Base-by-base conservation (phyloP, 2,329 filamentous ascomycete species). In the Alternaria solani region DNA sequence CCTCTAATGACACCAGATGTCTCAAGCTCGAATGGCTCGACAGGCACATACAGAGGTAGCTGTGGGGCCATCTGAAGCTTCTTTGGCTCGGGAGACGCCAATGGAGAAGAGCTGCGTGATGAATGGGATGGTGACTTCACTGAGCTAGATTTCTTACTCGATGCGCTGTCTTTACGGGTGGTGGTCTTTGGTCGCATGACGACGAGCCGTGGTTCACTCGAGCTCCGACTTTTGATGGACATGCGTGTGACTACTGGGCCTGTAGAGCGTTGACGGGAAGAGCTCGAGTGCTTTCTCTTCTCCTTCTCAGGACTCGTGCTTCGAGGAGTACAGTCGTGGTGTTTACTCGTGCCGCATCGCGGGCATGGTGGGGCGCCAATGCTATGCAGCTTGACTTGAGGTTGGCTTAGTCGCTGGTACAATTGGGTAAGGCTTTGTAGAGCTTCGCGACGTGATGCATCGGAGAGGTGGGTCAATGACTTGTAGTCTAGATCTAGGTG, bases 401-500 rank as follows among this genome's bases (percentile, higher is more conserved):
- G 77, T 36, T 76, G 74, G 39, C 76, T 78, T 49, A 81, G 58
- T 43, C 80, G 75, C 28, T 73, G 67, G 59, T 75, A 79, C 8
- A 83, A 74, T 55, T 79, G 73, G 30, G 76, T 76, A 51, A 83
- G 71, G 16, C 79, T 77, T 12, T 74, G 69, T 47, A 83, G 70
- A 18, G 81, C 81, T 44, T 83, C 81, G n/a, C 71, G 59, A n/a
- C 82, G 69, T 14, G 81, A 81, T 7, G 68, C 64, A 53, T 84
- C 81, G n/a, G 81, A 82, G 26, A 83, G 68, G 51, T 72, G 74
- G n/a, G 78, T 82, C 46, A 84, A 65, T 1, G 78, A 79, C 44
- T 72, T 76, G 66, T 81, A 83, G 71, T 84, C 81, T 20, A 83
- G 67, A 34, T 74, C 66, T 32, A 76, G 61, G 56, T 72, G 65